Percentiles rank a stretch among this genome's conserved stretches.
These are phyloP conservation scores for Geranomyces michiganensis DNA, from an alignment of 192 early-diverging fungal species.

Conservation along the genomic window DNA sequence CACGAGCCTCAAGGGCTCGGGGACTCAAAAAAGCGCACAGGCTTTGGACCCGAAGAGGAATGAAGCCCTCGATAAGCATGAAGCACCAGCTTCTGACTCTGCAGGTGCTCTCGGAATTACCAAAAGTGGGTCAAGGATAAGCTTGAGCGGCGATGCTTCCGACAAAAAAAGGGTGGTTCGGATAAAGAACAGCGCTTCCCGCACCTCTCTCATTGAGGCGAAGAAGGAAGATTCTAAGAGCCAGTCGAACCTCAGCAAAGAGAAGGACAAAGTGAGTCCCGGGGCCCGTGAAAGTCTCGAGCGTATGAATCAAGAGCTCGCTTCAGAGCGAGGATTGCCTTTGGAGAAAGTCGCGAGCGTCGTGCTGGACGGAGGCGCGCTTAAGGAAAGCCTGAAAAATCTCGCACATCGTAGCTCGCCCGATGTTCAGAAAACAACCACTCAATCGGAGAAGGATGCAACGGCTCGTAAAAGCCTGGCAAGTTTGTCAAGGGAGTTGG, in stretches of 20 bases:
- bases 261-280: constrained; percentile 11
- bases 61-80: background rate
- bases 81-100: background rate
- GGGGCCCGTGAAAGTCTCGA: constrained; percentile 11
- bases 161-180: constrained; percentile 14
- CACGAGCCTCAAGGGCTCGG: background rate
- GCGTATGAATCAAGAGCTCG: constrained; percentile 24
- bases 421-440: background rate
- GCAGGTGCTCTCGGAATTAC: background rate
- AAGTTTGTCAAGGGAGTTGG: background rate
- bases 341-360: constrained; percentile 17
- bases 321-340: constrained; percentile 16
- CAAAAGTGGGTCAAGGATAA: constrained; percentile 1
- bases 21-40: background rate
- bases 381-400: constrained; percentile 22
- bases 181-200: constrained; percentile 17
- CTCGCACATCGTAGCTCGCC: constrained; percentile 15
- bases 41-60: background rate
- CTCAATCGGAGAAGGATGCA: background rate
- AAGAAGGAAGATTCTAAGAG: constrained; percentile 18
- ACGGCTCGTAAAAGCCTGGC: constrained; percentile 2
- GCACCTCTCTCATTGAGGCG: background rate
- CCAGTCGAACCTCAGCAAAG: background rate
- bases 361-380: background rate
- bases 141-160: background rate